Base-by-base conservation (phyloP, 768 basidiomycete species). In the Pisolithus sp. region DNA sequence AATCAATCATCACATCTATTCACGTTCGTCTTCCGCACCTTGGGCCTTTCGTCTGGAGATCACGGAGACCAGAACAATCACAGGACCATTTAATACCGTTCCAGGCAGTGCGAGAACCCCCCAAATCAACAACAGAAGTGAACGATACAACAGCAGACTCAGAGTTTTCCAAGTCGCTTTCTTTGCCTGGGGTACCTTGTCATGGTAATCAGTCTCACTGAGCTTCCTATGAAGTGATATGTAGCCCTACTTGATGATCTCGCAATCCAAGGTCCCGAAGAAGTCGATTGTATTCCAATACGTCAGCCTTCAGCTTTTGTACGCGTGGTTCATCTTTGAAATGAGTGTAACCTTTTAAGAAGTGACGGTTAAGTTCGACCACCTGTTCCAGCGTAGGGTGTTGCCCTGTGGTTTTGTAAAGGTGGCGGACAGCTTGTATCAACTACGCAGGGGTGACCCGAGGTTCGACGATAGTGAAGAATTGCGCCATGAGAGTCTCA, bases 311-410 rank as follows among this genome's bases (percentile, higher is more conserved):
- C 17, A 97, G 75, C 48, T 85, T 82, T 65, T 89, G 84, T 17
- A 98, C 85, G n/a, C 86, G 81, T 0, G 93, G 90, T 63, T 94
- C 91, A 63, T 96, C 84, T 65, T 94, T 88, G 75, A 95, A 96
- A 60, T 89, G 85, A 9, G 81, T 76, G 64, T 97, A 98, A 0
- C 91, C 95, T 65, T 94, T 89, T 57, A 98, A 79, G 62, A 98
- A 84, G 37, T 94, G 85, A 59, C 88, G 83, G 67, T 93, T 95
- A 41, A 98, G 74, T 65, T 96, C 93, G 23, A 97, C 93, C 13
- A 96, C 93, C 73, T 97, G 95, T 37, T 93, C 89, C 36, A 98
- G 72, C 0, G 94, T 94, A 54, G 96, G 76, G 65, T 95, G 86
- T 66, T 95, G 93, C 4, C 92, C 89, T 12, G 95, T 94, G 0